Percentiles rank a stretch among this genome's conserved stretches.
These are phyloP conservation scores for Podosphaera xanthii DNA, from an alignment of 2,329 filamentous ascomycete species.

Conservation along the genomic window DNA sequence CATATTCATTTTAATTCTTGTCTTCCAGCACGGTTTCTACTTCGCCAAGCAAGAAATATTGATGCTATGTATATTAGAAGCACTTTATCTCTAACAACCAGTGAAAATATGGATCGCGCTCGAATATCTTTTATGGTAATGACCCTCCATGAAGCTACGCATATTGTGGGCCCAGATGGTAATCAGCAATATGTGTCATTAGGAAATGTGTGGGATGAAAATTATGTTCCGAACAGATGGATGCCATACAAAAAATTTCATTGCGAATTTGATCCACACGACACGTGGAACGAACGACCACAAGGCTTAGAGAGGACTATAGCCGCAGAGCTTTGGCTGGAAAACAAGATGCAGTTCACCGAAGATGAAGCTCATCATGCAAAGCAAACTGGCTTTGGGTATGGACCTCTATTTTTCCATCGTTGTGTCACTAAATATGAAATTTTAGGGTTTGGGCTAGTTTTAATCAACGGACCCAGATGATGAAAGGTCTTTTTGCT, in stretches of 20 bases:
- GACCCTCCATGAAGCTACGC: conserved; percentile 12
- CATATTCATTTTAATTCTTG: conserved; percentile 66
- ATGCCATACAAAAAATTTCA: conserved; percentile 25
- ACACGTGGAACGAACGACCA: conserved; percentile 12
- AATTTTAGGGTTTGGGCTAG: conserved; percentile 25
- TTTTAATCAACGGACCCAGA: conserved; percentile 48
- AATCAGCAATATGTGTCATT: conserved; percentile 9
- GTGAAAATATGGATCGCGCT: conserved; percentile 7
- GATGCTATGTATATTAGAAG: conserved; percentile 48
- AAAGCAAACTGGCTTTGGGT: conserved; percentile 28
- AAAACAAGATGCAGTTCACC: conserved; percentile 36
- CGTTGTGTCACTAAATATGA: conserved; percentile 5
- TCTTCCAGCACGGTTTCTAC: conserved; percentile 33
- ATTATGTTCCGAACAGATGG: conserved; percentile 23
- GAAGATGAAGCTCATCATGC: conserved; percentile 34
- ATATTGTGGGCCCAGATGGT: conserved; percentile 8
- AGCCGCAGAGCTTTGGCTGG: conserved; percentile 29
- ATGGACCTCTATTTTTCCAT: conserved; percentile 10
- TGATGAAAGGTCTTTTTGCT: conserved; percentile 51
- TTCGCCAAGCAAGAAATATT: conserved; percentile 30
- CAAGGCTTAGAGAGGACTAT: conserved; percentile 9
- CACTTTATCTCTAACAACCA: conserved; percentile 24
- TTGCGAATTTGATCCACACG: conserved; percentile 15
- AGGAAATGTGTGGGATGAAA: conserved; percentile 25
- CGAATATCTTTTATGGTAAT: conserved; percentile 16